Evolutionary conservation across 352 stramenopile species (phyloP).

Genomic region (Globisporangium apiculatum): DNA sequence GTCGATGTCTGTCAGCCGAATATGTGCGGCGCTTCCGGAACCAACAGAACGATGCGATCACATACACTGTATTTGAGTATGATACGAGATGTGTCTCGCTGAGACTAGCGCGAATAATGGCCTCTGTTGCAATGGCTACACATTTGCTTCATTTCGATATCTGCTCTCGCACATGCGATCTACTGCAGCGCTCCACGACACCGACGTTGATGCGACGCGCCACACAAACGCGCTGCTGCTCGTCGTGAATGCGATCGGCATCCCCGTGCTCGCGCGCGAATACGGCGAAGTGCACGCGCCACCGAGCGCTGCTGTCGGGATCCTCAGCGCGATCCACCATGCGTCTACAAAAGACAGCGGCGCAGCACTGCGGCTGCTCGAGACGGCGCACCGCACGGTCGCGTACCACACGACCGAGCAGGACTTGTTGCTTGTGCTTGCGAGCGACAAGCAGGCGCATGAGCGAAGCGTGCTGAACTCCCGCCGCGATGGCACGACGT

Average conservation of each 20-base stretch:
- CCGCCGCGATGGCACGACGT: background rate
- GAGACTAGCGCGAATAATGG: background rate
- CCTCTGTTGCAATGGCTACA: slow-evolving; percentile 4
- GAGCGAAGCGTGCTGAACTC: background rate
- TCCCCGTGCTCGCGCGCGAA: slow-evolving; percentile 38
- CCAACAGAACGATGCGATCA: background rate
- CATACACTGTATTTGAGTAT: background rate
- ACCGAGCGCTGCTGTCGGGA: slow-evolving; percentile 36
- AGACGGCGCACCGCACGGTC: slow-evolving; percentile 22
- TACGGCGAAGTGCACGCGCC: slow-evolving; percentile 36
- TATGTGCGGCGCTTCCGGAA: background rate
- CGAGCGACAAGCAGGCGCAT: slow-evolving; percentile 11
- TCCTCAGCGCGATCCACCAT: slow-evolving; percentile 44
- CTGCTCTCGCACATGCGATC: slow-evolving; percentile 1
- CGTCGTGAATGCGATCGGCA: slow-evolving; percentile 36
- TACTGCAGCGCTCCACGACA: slow-evolving; percentile 2
- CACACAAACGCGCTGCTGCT: slow-evolving; percentile 32
- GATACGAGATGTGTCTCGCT: background rate
- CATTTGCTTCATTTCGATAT: too few relatives aligned
- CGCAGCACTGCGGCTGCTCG: slow-evolving; percentile 18
- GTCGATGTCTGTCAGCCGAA: too few relatives aligned
- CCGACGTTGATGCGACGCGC: slow-evolving; percentile 5
- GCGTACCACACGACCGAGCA: slow-evolving; percentile 23
- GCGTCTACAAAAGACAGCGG: slow-evolving; percentile 17
- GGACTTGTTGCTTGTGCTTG: slow-evolving; percentile 28